Evolutionary conservation across 108 stramenopile species (phyloP).

Genomic region (Craspedostauros australis): DNA sequence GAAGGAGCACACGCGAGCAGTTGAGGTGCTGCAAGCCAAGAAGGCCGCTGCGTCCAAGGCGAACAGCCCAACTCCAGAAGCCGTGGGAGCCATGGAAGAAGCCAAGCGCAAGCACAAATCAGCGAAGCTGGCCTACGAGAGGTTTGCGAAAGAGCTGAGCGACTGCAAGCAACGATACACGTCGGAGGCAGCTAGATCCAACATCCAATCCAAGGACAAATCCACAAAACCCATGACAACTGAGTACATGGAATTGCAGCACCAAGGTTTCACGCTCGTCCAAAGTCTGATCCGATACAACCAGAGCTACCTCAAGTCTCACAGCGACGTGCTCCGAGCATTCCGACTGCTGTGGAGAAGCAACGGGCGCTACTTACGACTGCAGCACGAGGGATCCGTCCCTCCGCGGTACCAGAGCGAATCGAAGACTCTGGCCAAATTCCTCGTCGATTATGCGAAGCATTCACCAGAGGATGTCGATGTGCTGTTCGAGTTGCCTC

Average conservation of each 20-base stretch:
- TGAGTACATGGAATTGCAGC: slow-evolving; percentile 63
- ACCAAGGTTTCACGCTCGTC: slow-evolving; percentile 66
- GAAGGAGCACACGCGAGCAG: slow-evolving; percentile 32
- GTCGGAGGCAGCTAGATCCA: slow-evolving; percentile 21
- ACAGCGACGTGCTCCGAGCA: slow-evolving; percentile 72
- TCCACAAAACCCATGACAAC: slow-evolving; percentile 42
- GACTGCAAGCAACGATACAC: slow-evolving; percentile 37
- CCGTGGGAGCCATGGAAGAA: slow-evolving; percentile 26
- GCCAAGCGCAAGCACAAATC: slow-evolving; percentile 24
- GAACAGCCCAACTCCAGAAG: slow-evolving; percentile 13
- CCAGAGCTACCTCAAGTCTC: slow-evolving; percentile 44
- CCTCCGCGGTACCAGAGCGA: slow-evolving; percentile 71
- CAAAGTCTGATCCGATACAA: slow-evolving; percentile 49
- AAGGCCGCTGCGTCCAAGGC: background rate
- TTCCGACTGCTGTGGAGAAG: slow-evolving; percentile 84
- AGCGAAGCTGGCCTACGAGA: slow-evolving; percentile 39
- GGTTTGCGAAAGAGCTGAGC: slow-evolving; percentile 34
- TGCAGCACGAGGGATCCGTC: slow-evolving; percentile 73
- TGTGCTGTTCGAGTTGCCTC: slow-evolving; percentile 78
- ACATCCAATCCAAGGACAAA: slow-evolving; percentile 6
- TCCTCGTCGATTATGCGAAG: slow-evolving; percentile 65
- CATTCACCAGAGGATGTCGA: slow-evolving; percentile 59
- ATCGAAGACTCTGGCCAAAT: slow-evolving; percentile 54
- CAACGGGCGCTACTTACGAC: slow-evolving; percentile 71
- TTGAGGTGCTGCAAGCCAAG: slow-evolving; percentile 30